phyloP scores from a whole-genome alignment of 176 grass and related monocot genomes.

The Oryza rufipogon region DNA sequence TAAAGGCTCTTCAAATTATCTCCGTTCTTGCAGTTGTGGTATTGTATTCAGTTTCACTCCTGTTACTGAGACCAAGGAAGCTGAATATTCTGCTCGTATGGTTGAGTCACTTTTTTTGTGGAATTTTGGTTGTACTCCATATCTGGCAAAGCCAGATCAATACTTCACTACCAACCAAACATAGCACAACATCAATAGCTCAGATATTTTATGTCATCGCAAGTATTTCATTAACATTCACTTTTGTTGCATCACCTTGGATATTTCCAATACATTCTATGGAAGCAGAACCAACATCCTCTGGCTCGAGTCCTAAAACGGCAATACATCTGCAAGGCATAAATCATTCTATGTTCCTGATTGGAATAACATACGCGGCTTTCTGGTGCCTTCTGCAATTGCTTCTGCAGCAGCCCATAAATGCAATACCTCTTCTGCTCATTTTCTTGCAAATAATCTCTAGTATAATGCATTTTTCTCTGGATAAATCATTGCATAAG shows the following conservation, averaged over 20 bases:
- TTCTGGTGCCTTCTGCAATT: slow-evolving; percentile 96
- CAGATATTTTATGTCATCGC: slow-evolving; percentile 60
- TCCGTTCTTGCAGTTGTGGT: slow-evolving; percentile 56
- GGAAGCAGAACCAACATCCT: slow-evolving; percentile 21
- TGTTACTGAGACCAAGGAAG: slow-evolving; percentile 39
- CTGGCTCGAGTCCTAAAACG: slow-evolving; percentile 18
- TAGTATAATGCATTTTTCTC: slow-evolving; percentile 69
- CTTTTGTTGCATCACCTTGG: slow-evolving; percentile 66
- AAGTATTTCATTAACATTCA: slow-evolving; percentile 49
- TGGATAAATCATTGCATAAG: slow-evolving; percentile 49
- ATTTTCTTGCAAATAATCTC: slow-evolving; percentile 70
- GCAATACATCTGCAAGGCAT: slow-evolving; percentile 41
- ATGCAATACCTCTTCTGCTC: slow-evolving; percentile 83
- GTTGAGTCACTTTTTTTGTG: slow-evolving; percentile 55
- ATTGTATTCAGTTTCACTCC: slow-evolving; percentile 55
- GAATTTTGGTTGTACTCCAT: slow-evolving; percentile 72
- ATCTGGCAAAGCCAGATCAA: slow-evolving; percentile 51
- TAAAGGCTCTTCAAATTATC: slow-evolving; percentile 72
- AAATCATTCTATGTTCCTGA: slow-evolving; percentile 60
- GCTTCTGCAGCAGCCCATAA: slow-evolving; percentile 79
- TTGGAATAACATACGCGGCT: slow-evolving; percentile 68
- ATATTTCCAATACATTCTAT: slow-evolving; percentile 49
- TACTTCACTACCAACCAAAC: slow-evolving; percentile 41
- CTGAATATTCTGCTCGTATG: slow-evolving; percentile 51
- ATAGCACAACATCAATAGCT: slow-evolving; percentile 63